Conservation (phyloP, 495 filamentous ascomycete species). For the Aspergillus sclerotiicarbonarius region DNA sequence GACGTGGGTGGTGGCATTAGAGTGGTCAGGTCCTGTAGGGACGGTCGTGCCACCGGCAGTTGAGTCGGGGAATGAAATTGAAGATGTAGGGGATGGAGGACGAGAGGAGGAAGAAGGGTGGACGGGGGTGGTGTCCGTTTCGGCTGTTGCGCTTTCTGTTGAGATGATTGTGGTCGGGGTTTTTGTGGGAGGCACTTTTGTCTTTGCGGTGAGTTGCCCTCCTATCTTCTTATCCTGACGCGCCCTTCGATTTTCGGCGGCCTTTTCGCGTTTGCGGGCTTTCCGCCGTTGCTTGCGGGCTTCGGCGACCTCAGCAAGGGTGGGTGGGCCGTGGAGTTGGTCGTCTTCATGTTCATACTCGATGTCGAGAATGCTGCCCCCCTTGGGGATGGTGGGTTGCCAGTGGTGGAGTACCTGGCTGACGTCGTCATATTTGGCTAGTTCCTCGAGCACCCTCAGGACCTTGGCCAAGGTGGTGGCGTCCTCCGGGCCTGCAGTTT, state of each 20-base stretch:
- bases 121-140: background rate
- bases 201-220: background rate
- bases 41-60: background rate
- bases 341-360: conserved; percentile 8
- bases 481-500: conserved; percentile 23
- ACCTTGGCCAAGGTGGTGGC: conserved; percentile 32
- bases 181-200: too few species aligned
- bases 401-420: conserved; percentile 36
- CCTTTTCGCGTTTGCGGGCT: conserved; percentile 12
- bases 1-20: background rate
- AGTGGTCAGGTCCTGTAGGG: background rate
- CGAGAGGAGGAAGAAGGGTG: background rate
- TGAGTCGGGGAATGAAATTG: background rate
- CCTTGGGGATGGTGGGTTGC: conserved; percentile 14
- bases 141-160: background rate
- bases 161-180: too few species aligned
- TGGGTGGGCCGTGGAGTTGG: background rate
- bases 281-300: conserved; percentile 19
- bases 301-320: conserved; percentile 5
- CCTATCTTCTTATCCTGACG: conserved; percentile 18
- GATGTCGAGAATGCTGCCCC: conserved; percentile 27
- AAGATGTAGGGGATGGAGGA: background rate
- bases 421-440: conserved; percentile 39
- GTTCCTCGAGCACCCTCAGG: conserved; percentile 29
- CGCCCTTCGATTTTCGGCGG: too few species aligned